phyloP scores from a whole-genome alignment of 1,139 yeast species.

The Kodamaea sp. region DNA sequence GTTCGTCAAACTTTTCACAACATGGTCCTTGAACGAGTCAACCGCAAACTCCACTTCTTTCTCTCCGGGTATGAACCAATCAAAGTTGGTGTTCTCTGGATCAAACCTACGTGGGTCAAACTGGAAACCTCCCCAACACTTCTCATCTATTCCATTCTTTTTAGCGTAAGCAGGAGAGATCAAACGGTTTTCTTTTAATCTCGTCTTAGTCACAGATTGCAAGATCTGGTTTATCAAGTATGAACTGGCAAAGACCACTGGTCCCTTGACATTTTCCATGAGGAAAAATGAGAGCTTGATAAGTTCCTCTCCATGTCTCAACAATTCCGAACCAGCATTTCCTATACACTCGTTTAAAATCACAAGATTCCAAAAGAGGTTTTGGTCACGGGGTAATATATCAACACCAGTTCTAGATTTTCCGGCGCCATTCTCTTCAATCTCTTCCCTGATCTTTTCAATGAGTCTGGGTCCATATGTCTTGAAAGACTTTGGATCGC shows the following conservation, averaged over 20 bases:
- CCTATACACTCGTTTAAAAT: slow-evolving; percentile 73
- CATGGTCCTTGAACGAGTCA: slow-evolving; percentile 55
- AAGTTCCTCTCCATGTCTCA: slow-evolving; percentile 49
- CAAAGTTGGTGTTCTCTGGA: slow-evolving; percentile 50
- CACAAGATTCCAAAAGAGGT: slow-evolving; percentile 70
- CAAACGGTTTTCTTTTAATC: slow-evolving; percentile 55
- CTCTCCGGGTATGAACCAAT: slow-evolving; percentile 74
- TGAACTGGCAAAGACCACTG: slow-evolving; percentile 49
- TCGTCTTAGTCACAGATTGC: slow-evolving; percentile 62
- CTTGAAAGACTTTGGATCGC: slow-evolving; percentile 54
- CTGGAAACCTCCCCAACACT: slow-evolving; percentile 76
- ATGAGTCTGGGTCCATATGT: slow-evolving; percentile 47
- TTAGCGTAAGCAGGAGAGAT: slow-evolving; percentile 42
- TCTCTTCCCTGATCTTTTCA: slow-evolving; percentile 62
- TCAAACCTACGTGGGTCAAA: slow-evolving; percentile 44
- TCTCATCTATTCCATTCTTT: slow-evolving; percentile 41
- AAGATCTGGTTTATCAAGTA: slow-evolving; percentile 67
- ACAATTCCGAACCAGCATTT: slow-evolving; percentile 58
- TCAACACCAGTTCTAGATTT: slow-evolving; percentile 67
- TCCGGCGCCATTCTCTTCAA: slow-evolving; percentile 86
- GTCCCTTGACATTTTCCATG: slow-evolving; percentile 68
- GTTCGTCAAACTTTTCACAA: slow-evolving; percentile 43
- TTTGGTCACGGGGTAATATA: slow-evolving; percentile 74
- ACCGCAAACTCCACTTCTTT: slow-evolving; percentile 64
- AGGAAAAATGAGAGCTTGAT: slow-evolving; percentile 51